A percentile compares a stretch with the other conserved stretches of the same genome.
Conservation (phyloP, 345 rosid species). For the Euphorbia pulcherrima region DNA sequence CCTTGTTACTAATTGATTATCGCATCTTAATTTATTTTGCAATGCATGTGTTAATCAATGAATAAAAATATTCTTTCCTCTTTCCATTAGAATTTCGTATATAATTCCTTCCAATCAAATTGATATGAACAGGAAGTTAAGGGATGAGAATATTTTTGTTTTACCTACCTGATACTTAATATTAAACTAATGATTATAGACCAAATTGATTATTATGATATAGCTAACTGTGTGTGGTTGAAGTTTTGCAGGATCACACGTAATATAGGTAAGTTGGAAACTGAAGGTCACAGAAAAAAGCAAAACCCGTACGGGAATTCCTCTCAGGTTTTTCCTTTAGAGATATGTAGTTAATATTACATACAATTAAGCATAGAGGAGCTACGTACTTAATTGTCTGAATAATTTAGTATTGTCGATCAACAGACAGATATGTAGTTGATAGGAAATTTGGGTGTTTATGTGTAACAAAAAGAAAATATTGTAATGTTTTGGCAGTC, state of each 20-base stretch:
- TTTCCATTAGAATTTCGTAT: too few relatives aligned
- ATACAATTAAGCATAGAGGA: neutral
- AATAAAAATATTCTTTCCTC: too few relatives aligned
- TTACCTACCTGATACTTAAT: too few relatives aligned
- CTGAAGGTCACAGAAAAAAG: constrained; percentile 5
- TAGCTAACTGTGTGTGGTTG: neutral
- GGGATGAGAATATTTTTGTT: too few relatives aligned
- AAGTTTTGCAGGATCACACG: neutral
- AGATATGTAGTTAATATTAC: neutral
- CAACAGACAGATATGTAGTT: neutral
- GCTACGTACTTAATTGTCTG: neutral
- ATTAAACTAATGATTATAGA: neutral
- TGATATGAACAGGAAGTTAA: too few relatives aligned
- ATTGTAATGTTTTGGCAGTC: too few relatives aligned
- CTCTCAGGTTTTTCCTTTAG: neutral
- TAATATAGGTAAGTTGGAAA: constrained; percentile 1
- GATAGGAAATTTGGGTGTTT: neutral
- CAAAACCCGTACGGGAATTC: neutral
- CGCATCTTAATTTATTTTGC: too few relatives aligned
- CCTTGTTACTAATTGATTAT: too few relatives aligned
- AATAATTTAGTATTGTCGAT: neutral
- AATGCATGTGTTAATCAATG: too few relatives aligned
- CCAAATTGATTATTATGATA: neutral
- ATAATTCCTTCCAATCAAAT: too few relatives aligned
- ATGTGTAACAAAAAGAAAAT: too few relatives aligned